Conservation (phyloP, 371 early-diverging fungal genomes). For the Mucor circinelloides region DNA sequence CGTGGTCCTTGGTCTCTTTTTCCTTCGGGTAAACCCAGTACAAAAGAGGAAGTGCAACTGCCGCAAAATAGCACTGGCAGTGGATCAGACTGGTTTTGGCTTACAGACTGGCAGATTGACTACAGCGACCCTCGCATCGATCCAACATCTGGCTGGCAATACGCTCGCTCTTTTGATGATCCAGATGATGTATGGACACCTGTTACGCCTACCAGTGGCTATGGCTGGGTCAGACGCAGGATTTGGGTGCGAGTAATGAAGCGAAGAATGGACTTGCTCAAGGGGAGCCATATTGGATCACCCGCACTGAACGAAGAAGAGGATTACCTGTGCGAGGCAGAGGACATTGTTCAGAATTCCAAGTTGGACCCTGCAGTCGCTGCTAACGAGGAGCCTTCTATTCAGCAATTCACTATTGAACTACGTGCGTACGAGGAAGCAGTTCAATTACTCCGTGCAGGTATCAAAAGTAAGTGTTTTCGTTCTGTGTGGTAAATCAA, state of each 20-base stretch:
- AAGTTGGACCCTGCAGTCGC: conserved; percentile 13
- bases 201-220: conserved; percentile 47
- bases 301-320: conserved; percentile 8
- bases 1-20: conserved; percentile 64
- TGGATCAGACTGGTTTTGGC: conserved; percentile 71
- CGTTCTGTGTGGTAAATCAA: neutral
- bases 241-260: conserved; percentile 78
- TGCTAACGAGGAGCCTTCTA: conserved; percentile 3
- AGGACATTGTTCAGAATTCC: conserved; percentile 38
- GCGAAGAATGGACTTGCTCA: conserved; percentile 53
- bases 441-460: conserved; percentile 60
- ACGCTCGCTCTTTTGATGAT: conserved; percentile 58
- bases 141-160: conserved; percentile 67
- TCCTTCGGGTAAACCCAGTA: conserved; percentile 46
- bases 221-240: conserved; percentile 67
- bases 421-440: conserved; percentile 60
- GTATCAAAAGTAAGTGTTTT: conserved; percentile 58
- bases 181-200: conserved; percentile 56
- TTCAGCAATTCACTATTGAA: conserved; percentile 39
- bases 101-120: conserved; percentile 79
- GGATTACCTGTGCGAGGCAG: conserved; percentile 27
- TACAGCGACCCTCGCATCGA: conserved; percentile 59
- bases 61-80: conserved; percentile 26
- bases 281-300: conserved; percentile 30
- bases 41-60: conserved; percentile 55